These are phyloP conservation scores for Penicillium malachiteum DNA, from an alignment of 495 filamentous ascomycete species.

Conservation along the genomic window DNA sequence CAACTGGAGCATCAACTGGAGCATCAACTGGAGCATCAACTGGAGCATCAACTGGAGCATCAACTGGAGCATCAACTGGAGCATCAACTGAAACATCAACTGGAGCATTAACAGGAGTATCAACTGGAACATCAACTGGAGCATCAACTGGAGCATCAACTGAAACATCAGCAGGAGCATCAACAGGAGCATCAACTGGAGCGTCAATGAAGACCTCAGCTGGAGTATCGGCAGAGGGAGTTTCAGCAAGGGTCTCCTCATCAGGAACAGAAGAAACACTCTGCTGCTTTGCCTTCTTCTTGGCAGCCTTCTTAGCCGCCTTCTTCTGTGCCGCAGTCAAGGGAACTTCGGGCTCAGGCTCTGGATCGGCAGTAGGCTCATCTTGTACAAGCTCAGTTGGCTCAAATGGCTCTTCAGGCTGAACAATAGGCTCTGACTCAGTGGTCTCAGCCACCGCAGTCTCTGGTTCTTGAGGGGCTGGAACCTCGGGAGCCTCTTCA, in stretches of 20 bases:
- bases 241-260: constrained; percentile 16
- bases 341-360: constrained; percentile 22
- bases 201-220: neutral
- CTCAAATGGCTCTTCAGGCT: constrained; percentile 6
- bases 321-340: constrained; percentile 32
- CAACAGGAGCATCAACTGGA: no score
- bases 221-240: neutral
- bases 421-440: constrained; percentile 8
- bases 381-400: neutral
- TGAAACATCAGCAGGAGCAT: no score
- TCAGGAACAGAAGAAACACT: constrained; percentile 17
- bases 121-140: no score
- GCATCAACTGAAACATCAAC: neutral
- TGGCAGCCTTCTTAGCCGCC: constrained; percentile 43
- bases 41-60: no score
- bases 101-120: no score
- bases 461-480: constrained; percentile 2
- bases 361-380: constrained; percentile 9
- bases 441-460: constrained; percentile 2
- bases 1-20: no score
- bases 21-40: no score
- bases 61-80: neutral
- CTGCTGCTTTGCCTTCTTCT: constrained; percentile 27
- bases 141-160: no score
- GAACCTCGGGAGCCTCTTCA: constrained; percentile 4